Conservation (phyloP, 2,329 filamentous ascomycete species). For the Monilinia fructigena region DNA sequence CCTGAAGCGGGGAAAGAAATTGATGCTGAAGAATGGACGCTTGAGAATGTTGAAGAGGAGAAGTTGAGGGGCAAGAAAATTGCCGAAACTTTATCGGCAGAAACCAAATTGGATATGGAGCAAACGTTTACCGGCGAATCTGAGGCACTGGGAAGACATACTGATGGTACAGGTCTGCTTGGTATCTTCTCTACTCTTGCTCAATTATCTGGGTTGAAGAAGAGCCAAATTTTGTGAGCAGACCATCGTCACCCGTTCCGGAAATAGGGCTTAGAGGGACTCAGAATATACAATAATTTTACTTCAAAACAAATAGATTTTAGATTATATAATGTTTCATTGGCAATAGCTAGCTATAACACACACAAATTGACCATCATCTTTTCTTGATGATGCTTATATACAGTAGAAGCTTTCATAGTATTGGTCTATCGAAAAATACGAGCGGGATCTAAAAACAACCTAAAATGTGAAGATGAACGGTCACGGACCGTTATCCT, state of each 20-base stretch:
- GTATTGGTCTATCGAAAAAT: neutral
- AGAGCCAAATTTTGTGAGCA: conserved; percentile 35
- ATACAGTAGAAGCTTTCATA: neutral
- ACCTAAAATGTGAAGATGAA: neutral
- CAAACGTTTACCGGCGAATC: conserved; percentile 31
- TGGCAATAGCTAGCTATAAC: neutral
- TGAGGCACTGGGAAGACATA: conserved; percentile 42
- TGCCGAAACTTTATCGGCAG: conserved; percentile 26
- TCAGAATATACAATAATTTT: neutral
- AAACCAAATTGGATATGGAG: conserved; percentile 33
- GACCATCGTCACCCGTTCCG: neutral
- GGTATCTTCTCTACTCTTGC: conserved; percentile 42
- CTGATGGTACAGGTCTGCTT: conserved; percentile 41
- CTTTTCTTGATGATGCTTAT: neutral
- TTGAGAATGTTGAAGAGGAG: conserved; percentile 22
- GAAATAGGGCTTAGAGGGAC: neutral
- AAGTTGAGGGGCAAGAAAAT: conserved; percentile 31
- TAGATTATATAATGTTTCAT: neutral
- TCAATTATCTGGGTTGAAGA: conserved; percentile 40
- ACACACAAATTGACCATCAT: neutral
- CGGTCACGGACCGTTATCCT: neutral
- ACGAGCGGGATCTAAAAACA: neutral
- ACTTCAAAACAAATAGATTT: neutral
- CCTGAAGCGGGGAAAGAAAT: conserved; percentile 41
- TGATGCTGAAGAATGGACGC: conserved; percentile 2